A percentile compares a stretch with the other conserved stretches of the same genome.
Conservation (phyloP, 2,329 filamentous ascomycete species). For the Fusarium fujikuroi region DNA sequence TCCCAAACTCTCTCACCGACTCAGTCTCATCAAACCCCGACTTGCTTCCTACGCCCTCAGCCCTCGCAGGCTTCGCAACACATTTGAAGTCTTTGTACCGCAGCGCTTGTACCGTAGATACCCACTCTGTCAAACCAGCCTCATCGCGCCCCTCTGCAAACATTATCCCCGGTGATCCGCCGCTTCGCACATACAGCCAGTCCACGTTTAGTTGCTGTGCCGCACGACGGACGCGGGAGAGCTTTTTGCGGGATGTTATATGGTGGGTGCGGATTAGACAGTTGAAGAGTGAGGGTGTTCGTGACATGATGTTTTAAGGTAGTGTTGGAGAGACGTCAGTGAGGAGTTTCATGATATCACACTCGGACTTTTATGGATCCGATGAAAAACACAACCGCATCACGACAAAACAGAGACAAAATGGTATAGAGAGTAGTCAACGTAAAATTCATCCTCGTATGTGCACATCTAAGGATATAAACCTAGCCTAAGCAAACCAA, state of each 20-base stretch:
- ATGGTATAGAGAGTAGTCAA: not conserved
- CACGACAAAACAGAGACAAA: too few species aligned
- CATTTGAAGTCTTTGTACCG: slow-evolving; percentile 80
- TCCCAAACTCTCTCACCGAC: slow-evolving; percentile 72
- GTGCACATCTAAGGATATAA: slow-evolving; percentile 33
- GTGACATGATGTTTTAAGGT: slow-evolving; percentile 29
- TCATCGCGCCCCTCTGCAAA: slow-evolving; percentile 73
- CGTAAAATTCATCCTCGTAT: slow-evolving; percentile 24
- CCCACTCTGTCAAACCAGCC: slow-evolving; percentile 69
- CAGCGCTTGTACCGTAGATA: slow-evolving; percentile 70
- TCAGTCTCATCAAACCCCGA: slow-evolving; percentile 65
- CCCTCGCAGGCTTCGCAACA: slow-evolving; percentile 54
- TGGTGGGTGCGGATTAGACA: slow-evolving; percentile 79
- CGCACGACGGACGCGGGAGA: slow-evolving; percentile 68
- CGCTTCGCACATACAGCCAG: slow-evolving; percentile 70
- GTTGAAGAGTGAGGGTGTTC: slow-evolving; percentile 34
- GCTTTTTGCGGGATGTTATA: slow-evolving; percentile 82
- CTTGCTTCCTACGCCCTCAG: not conserved
- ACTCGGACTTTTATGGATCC: slow-evolving; percentile 33
- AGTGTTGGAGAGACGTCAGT: not conserved
- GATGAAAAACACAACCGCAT: not conserved
- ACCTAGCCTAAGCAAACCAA: slow-evolving; percentile 28
- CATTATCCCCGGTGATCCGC: slow-evolving; percentile 80
- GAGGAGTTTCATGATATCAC: not conserved
- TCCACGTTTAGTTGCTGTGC: slow-evolving; percentile 69